These are phyloP conservation scores for Mortierella sp. DNA, from an alignment of 371 early-diverging fungal species.

Conservation along the genomic window DNA sequence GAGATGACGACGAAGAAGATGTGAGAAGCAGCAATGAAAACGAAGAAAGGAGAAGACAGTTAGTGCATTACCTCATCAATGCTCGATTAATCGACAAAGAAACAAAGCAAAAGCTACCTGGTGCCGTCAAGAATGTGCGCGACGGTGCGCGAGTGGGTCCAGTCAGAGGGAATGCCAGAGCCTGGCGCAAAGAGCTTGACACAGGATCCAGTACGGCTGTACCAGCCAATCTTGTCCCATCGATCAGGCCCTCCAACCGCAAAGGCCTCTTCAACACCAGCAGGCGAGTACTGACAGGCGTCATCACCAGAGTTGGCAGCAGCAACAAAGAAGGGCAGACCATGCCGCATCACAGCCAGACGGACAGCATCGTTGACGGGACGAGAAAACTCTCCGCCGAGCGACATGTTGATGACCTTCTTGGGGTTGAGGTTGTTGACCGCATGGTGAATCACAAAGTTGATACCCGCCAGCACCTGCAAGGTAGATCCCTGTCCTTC, in stretches of 20 bases:
- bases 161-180: conserved; percentile 62
- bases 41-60: too few species aligned
- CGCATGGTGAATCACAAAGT: conserved; percentile 55
- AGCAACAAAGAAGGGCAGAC: conserved; percentile 69
- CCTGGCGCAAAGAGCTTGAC: conserved; percentile 71
- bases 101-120: conserved; percentile 47
- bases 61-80: too few species aligned
- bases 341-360: conserved; percentile 58
- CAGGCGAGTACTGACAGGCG: conserved; percentile 80
- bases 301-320: conserved; percentile 78
- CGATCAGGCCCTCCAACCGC: conserved; percentile 76
- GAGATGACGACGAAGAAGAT: neutral
- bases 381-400: conserved; percentile 67
- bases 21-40: too few species aligned
- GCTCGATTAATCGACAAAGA: too few species aligned
- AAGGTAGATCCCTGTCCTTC: conserved; percentile 70
- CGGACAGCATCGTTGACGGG: conserved; percentile 62
- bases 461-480: conserved; percentile 73
- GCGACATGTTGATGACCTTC: conserved; percentile 70
- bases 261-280: conserved; percentile 70
- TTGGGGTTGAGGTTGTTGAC: conserved; percentile 46
- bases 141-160: conserved; percentile 51
- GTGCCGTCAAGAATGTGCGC: conserved; percentile 74
- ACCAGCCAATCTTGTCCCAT: conserved; percentile 64
- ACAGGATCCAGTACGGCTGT: conserved; percentile 68